These are phyloP conservation scores for Syzygium aromaticum DNA, from an alignment of 345 rosid genomes.

Conservation along the genomic window DNA sequence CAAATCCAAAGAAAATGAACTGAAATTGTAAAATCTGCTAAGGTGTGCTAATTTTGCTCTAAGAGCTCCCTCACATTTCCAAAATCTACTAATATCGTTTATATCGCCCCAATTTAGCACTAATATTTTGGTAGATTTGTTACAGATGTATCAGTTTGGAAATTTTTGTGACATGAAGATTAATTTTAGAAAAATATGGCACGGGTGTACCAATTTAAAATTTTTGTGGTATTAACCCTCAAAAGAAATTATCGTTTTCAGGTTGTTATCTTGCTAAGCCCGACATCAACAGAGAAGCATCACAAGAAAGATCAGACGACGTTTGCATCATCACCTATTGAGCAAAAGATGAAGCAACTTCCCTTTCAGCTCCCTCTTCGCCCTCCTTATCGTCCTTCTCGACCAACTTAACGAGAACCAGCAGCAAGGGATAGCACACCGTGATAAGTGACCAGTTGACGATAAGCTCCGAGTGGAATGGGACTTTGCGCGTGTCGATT, in stretches of 20 bases:
- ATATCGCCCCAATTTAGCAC: not conserved
- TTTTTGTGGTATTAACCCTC: too few relatives aligned
- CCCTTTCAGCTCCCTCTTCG: not conserved
- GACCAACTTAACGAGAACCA: conserved; percentile 48
- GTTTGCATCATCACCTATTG: not conserved
- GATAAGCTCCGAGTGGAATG: conserved; percentile 47
- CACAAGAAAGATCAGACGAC: not conserved
- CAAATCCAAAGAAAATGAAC: not conserved
- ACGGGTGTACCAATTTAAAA: too few relatives aligned
- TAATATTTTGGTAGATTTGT: not conserved
- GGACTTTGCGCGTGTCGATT: conserved; percentile 58
- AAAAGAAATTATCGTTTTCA: not conserved
- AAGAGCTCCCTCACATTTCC: not conserved
- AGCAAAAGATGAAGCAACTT: not conserved
- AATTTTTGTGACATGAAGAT: too few relatives aligned
- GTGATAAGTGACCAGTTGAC: conserved; percentile 78
- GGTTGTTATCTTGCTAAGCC: not conserved
- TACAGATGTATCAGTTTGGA: too few relatives aligned
- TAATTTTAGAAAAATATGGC: not conserved
- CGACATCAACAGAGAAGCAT: not conserved
- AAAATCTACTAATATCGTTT: not conserved
- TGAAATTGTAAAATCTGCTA: not conserved
- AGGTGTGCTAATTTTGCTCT: too few relatives aligned
- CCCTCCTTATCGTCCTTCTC: conserved; percentile 40
- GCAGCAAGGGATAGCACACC: conserved; percentile 57